Evolutionary conservation across 257 asterid species (phyloP), one percentile per base, ranked within the genome.

Genomic region (Cruciata laevipes): DNA sequence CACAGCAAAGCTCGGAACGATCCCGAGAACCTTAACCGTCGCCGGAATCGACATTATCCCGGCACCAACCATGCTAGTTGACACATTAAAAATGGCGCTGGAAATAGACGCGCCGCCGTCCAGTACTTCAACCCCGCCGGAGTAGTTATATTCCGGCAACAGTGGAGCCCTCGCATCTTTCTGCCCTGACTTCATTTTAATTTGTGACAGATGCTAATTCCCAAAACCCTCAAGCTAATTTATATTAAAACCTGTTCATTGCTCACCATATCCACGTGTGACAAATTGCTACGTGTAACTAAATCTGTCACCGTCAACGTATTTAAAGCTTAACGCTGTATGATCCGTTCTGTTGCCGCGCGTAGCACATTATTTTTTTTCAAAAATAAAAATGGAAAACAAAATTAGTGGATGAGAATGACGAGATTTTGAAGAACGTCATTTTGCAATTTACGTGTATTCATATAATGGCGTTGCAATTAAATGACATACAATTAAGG

Each of bases 11-110:
- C 97, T 83, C 0, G 99, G 99, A 66, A 94, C 74, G 11, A 94
- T 88, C 6, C 99, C 99, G 0, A 94, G 72, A 30, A 94, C 97
- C 80, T 90, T 90, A 40, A 94, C 83, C 18, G 95, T 86, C 1
- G 97, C 95, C 18, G 99, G 97, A 53, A 94, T 87, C 20, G 97
- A 94, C 99, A 94, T 90, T 38, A 94, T 90, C 57, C 99, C 99
- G 0, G 99, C 97, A 13, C 97, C 97, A 31, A 94, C 87, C 93
- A 94, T 94, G 63, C 95, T 92, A 0, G 99, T 90, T 0, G 99
- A 85, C 8, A 90, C 83, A 73, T 94, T 94, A 77, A 94, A 94
- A 61, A 88, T 76, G 0, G 97, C 99, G 13, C 99, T 95, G 6
- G 82, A 80, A 56, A 90, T 74, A 37, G 97, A 82, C 40, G 91